A percentile compares a stretch with the other conserved stretches of the same genome.
These are phyloP conservation scores for Schizopora paradoxa DNA, from an alignment of 1,284 basidiomycete genomes.

Conservation along the genomic window DNA sequence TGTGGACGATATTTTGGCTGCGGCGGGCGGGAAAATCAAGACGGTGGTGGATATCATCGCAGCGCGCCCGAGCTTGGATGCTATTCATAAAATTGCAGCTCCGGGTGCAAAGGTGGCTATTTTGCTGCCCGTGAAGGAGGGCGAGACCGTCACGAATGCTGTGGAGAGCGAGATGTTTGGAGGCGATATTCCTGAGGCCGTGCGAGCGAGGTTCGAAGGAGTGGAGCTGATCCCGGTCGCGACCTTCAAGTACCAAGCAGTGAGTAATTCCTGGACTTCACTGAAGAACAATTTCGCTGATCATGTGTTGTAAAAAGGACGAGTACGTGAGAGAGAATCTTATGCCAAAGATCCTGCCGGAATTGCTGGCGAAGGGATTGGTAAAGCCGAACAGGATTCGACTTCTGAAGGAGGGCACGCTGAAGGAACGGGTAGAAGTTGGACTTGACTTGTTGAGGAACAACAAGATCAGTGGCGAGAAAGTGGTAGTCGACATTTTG, in stretches of 20 bases:
- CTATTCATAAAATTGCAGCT: constrained; percentile 31
- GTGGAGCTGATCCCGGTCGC: constrained; percentile 35
- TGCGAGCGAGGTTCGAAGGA: constrained; percentile 26
- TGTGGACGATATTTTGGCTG: constrained; percentile 33
- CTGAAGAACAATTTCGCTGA: background rate
- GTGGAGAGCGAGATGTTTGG: constrained; percentile 28
- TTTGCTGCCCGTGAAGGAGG: constrained; percentile 45
- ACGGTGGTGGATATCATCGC: constrained; percentile 41
- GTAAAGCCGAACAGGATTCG: constrained; percentile 36
- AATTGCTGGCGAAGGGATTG: constrained; percentile 32
- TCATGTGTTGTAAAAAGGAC: constrained; percentile 30
- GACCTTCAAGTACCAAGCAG: constrained; percentile 40
- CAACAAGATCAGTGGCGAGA: constrained; percentile 45
- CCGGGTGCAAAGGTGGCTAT: constrained; percentile 36
- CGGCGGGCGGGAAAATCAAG: constrained; percentile 33
- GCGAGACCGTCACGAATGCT: constrained; percentile 30
- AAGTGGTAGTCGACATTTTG: constrained; percentile 41
- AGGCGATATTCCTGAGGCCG: constrained; percentile 29
- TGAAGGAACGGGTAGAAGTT: constrained; percentile 35
- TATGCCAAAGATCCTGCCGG: constrained; percentile 41
- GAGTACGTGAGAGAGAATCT: constrained; percentile 36
- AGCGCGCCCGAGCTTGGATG: constrained; percentile 33
- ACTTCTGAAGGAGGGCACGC: constrained; percentile 37
- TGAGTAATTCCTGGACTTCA: constrained; percentile 21
- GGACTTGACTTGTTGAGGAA: constrained; percentile 40